Conservation (phyloP, 306 rosid species). For the Betula pendula region DNA sequence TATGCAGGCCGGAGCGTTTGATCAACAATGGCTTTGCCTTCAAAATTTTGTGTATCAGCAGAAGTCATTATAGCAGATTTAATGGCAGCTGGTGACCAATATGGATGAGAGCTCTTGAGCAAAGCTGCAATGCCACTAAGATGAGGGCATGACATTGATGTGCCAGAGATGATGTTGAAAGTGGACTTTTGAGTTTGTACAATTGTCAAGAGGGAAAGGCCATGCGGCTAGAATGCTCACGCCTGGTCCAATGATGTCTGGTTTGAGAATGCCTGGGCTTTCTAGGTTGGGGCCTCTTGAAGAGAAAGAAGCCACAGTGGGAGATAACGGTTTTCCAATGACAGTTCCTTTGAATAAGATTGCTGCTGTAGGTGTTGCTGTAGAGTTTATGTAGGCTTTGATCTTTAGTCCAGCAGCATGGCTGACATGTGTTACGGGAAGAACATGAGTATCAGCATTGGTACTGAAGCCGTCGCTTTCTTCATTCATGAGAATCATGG, state of each 20-base stretch:
- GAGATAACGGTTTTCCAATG: constrained; percentile 50
- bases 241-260: constrained; percentile 71
- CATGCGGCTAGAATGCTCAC: constrained; percentile 67
- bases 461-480: constrained; percentile 45
- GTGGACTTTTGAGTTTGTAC: constrained; percentile 38
- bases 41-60: constrained; percentile 37
- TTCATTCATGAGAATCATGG: constrained; percentile 67
- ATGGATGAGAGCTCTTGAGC: constrained; percentile 72
- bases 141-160: constrained; percentile 88
- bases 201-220: constrained; percentile 55
- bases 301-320: constrained; percentile 58
- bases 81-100: constrained; percentile 79
- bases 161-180: constrained; percentile 70
- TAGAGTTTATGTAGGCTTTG: constrained; percentile 62
- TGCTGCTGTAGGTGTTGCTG: constrained; percentile 52
- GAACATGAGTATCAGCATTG: constrained; percentile 55
- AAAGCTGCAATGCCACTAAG: constrained; percentile 77
- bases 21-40: constrained; percentile 46
- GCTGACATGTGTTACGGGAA: constrained; percentile 65
- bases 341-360: constrained; percentile 62
- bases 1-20: constrained; percentile 57
- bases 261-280: constrained; percentile 78
- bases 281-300: constrained; percentile 72
- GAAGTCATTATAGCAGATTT: constrained; percentile 83
- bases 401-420: constrained; percentile 54